Evolutionary conservation across 495 filamentous ascomycete species (phyloP).

Genomic region (Aspergillus affinis): DNA sequence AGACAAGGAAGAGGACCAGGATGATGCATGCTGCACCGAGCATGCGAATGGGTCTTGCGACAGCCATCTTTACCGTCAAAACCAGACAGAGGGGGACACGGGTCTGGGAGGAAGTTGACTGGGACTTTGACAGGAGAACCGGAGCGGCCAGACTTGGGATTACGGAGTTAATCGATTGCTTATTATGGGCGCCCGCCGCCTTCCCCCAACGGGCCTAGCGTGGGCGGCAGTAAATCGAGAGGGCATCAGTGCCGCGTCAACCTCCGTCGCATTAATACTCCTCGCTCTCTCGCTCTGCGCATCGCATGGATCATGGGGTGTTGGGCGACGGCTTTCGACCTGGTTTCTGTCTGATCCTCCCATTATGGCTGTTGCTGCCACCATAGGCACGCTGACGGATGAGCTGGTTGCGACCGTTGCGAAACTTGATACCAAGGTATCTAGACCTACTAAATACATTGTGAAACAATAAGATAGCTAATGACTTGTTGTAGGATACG

Average conservation of each 20-base stretch:
- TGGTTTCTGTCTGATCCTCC: neutral
- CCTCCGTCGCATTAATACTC: neutral
- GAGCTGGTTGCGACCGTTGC: slow-evolving; percentile 35
- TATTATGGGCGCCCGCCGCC: slow-evolving; percentile 15
- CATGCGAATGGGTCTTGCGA: slow-evolving; percentile 79
- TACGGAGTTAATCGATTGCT: neutral
- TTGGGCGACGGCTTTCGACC: slow-evolving; percentile 2
- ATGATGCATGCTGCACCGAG: slow-evolving; percentile 67
- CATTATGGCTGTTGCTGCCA: slow-evolving; percentile 51
- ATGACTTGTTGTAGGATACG: slow-evolving; percentile 36
- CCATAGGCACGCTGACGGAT: slow-evolving; percentile 35
- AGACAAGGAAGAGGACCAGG: slow-evolving; percentile 72
- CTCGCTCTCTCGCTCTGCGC: slow-evolving; percentile 1
- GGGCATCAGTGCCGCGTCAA: slow-evolving; percentile 16
- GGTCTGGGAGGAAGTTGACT: slow-evolving; percentile 13
- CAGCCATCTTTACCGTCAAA: slow-evolving; percentile 60
- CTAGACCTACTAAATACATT: slow-evolving; percentile 1
- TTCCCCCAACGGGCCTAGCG: slow-evolving; percentile 33
- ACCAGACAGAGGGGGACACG: slow-evolving; percentile 23
- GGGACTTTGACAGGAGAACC: slow-evolving; percentile 14
- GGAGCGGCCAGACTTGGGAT: slow-evolving; percentile 3
- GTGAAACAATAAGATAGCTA: slow-evolving; percentile 43
- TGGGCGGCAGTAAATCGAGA: slow-evolving; percentile 10
- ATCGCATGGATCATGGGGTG: slow-evolving; percentile 9
- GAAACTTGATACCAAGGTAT: slow-evolving; percentile 34